Conservation (phyloP, 768 basidiomycete genomes). For the Termitomyces sp. region DNA sequence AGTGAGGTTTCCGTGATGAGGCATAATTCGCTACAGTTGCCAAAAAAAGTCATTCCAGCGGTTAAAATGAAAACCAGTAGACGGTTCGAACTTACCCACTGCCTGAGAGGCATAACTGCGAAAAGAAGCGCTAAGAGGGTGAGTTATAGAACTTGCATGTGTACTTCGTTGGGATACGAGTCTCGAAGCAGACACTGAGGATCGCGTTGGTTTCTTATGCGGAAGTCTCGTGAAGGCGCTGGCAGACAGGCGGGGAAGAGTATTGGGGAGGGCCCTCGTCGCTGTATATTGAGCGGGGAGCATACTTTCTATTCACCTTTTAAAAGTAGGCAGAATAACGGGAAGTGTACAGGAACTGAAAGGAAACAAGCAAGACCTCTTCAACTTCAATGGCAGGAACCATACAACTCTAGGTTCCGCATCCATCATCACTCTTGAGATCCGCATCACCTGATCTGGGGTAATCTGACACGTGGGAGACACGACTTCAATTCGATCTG, state of each 20-base stretch:
- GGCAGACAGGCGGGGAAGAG: slow-evolving; percentile 1
- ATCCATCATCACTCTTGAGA: background rate
- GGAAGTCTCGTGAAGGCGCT: background rate
- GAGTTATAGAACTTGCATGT: background rate
- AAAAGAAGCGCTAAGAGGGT: background rate
- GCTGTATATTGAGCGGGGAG: background rate
- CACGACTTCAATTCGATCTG: too few relatives aligned
- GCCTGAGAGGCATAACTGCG: slow-evolving; percentile 1
- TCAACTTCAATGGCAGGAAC: too few relatives aligned
- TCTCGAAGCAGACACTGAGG: background rate
- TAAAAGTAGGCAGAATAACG: background rate
- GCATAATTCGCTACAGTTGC: slow-evolving; percentile 21
- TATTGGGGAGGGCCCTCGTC: background rate
- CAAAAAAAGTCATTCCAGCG: background rate
- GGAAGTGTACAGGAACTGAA: background rate
- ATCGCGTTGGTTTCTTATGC: background rate
- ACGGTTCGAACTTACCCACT: background rate
- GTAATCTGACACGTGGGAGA: background rate
- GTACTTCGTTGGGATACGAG: background rate
- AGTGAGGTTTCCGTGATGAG: slow-evolving; percentile 26
- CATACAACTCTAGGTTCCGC: too few relatives aligned
- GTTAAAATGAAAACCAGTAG: background rate
- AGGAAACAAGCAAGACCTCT: background rate
- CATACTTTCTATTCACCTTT: background rate
- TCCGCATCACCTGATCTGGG: slow-evolving; percentile 8